These are phyloP conservation scores for Kurtzmaniella cleridarum DNA, from an alignment of 805 yeast genomes.

Conservation along the genomic window DNA sequence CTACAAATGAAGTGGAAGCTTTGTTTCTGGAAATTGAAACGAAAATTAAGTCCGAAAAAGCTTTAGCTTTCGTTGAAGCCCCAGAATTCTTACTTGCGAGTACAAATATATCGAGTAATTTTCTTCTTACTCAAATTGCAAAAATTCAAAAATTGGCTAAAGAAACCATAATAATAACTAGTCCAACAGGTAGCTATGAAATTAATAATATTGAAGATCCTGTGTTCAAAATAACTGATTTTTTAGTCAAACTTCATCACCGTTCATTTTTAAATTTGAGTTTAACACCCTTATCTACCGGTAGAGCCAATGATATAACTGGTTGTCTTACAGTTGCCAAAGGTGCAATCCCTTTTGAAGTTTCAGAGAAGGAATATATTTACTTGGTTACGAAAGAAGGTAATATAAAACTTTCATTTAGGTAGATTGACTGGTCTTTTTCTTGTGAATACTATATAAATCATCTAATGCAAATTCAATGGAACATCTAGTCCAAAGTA, in stretches of 20 bases:
- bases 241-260: slow-evolving; percentile 44
- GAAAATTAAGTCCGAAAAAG: slow-evolving; percentile 10
- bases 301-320: slow-evolving; percentile 77
- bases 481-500: slow-evolving; percentile 81
- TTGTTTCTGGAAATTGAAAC: slow-evolving; percentile 12
- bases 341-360: slow-evolving; percentile 44
- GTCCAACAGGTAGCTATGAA: slow-evolving; percentile 28
- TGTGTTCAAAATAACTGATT: slow-evolving; percentile 40
- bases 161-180: slow-evolving; percentile 29
- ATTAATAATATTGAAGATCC: slow-evolving; percentile 21
- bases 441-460: slow-evolving; percentile 46
- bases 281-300: slow-evolving; percentile 67
- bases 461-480: slow-evolving; percentile 87
- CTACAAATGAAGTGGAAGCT: slow-evolving; percentile 9
- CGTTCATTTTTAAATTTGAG: slow-evolving; percentile 48
- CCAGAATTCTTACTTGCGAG: slow-evolving; percentile 44
- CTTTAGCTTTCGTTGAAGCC: slow-evolving; percentile 38
- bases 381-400: slow-evolving; percentile 56
- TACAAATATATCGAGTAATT: slow-evolving; percentile 31
- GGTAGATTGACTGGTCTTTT: slow-evolving; percentile 28
- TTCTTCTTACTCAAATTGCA: slow-evolving; percentile 27
- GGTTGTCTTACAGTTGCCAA: slow-evolving; percentile 59
- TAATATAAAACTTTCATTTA: slow-evolving; percentile 37
- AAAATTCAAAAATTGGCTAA: slow-evolving; percentile 26
- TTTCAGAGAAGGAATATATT: slow-evolving; percentile 56